Base-by-base conservation (phyloP, 345 rosid genomes). In the Populus deltoides region DNA sequence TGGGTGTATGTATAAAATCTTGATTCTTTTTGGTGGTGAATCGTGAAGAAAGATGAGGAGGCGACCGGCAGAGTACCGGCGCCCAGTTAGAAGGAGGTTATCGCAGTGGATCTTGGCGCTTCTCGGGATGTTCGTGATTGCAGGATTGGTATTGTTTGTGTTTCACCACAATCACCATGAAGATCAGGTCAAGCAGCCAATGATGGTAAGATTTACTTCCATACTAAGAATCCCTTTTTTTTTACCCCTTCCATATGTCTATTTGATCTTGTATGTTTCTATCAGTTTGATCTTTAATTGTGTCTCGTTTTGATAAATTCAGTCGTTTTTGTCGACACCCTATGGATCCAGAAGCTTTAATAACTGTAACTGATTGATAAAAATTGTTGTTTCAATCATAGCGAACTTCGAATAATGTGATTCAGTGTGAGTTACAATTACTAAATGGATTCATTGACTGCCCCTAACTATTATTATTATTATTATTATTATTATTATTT, bases 31-130 rank as follows among this genome's bases (percentile, higher is more conserved):
- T 51, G 79, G 81, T 78, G 85, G 85, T 86, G 82, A 88, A 84
- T 82, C 82, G 87, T 76, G 86, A 81, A 77, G 85, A 69, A 66
- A 86, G 93, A 91, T 91, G 99, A 85, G 92, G 90, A 83, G 97
- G 91, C 93, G 98, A 94, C 92, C 93, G 76, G 92, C 91, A 91
- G 97, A 91, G 47, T 82, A 84, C 89, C 93, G 98, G 97, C 97
- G 99, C 92, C 90, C 89, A 86, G 92, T 86, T 79, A 88, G 98
- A 78, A 90, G 97, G 97, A 93, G 85, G 86, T 74, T 92, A 45
- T 87, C 96, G 80, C 89, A 69, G 78, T 92, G 94, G 98, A 92
- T 96, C 89, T 91, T 93, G 92, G 82, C 79, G 80, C 88, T 93
- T 85, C 88, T 93, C 73, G 92, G 84, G 66, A 69, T 87, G 73